Conservation (phyloP, 371 early-diverging fungal species). For the Mucor velutinosus region DNA sequence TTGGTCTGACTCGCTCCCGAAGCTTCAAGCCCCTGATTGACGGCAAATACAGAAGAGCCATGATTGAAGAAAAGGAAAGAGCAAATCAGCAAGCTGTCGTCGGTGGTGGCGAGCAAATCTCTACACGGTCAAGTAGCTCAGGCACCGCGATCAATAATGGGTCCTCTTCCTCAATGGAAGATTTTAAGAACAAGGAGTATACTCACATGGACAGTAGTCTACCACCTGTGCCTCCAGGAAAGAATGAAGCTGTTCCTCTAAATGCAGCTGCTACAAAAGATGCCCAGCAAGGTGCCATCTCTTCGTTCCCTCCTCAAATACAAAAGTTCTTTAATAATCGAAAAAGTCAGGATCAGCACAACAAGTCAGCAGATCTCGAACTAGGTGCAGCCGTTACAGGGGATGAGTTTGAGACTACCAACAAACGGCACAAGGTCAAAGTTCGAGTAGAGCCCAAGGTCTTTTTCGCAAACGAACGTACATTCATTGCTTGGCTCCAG, state of each 20-base stretch:
- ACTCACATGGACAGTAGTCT: not conserved
- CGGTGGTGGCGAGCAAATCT: not conserved
- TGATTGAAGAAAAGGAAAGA: slow-evolving; percentile 35
- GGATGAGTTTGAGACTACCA: slow-evolving; percentile 23
- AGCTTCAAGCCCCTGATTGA: slow-evolving; percentile 54
- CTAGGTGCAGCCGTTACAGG: slow-evolving; percentile 11
- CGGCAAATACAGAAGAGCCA: slow-evolving; percentile 44
- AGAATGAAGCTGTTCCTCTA: slow-evolving; percentile 15
- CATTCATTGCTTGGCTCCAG: slow-evolving; percentile 91
- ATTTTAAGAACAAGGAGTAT: slow-evolving; percentile 23
- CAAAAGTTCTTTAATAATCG: slow-evolving; percentile 74
- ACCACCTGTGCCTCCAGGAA: slow-evolving; percentile 11
- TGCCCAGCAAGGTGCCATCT: slow-evolving; percentile 71
- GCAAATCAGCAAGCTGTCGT: slow-evolving; percentile 20
- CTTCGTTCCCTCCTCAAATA: slow-evolving; percentile 76
- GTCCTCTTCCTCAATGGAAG: slow-evolving; percentile 62
- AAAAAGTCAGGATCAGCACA: slow-evolving; percentile 71
- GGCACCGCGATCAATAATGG: slow-evolving; percentile 25
- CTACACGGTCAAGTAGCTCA: not conserved
- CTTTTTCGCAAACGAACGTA: slow-evolving; percentile 99
- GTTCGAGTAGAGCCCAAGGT: slow-evolving; percentile 98
- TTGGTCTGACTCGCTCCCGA: slow-evolving; percentile 45
- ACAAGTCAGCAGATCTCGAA: slow-evolving; percentile 79
- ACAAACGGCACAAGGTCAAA: slow-evolving; percentile 21
- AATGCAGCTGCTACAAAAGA: slow-evolving; percentile 26